Evolutionary conservation across 306 rosid species (phyloP).

Genomic region (Fagus sylvatica): DNA sequence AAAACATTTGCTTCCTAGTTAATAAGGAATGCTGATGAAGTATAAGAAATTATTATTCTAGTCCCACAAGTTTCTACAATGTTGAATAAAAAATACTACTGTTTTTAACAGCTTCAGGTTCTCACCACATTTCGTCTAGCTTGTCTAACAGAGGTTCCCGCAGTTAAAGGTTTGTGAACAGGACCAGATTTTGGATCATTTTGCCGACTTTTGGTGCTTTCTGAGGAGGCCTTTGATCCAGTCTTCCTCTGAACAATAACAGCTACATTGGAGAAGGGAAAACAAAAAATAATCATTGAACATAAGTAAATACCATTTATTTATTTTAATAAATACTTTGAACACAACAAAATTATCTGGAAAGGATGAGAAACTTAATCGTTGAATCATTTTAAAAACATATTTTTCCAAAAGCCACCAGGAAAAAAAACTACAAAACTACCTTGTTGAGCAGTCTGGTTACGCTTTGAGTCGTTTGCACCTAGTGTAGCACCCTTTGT

Average conservation of each 20-base stretch:
- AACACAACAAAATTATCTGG: neutral
- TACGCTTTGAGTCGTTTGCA: conserved; percentile 47
- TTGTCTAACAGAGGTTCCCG: conserved; percentile 43
- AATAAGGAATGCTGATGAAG: conserved; percentile 2
- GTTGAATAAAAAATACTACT: conserved; percentile 5
- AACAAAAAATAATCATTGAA: conserved; percentile 1
- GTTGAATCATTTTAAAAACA: neutral
- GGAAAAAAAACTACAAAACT: neutral
- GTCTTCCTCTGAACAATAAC: conserved; percentile 37
- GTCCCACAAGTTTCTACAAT: neutral
- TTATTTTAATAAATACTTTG: neutral
- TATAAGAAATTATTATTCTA: neutral
- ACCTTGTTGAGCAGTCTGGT: conserved; percentile 57
- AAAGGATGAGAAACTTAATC: neutral
- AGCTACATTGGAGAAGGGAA: conserved; percentile 33
- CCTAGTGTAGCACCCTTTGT: conserved; percentile 37
- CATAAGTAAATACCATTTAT: neutral
- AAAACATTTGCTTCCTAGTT: conserved; percentile 22
- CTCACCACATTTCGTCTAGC: conserved; percentile 70
- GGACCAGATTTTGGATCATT: conserved; percentile 34
- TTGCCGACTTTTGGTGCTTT: conserved; percentile 31
- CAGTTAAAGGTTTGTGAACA: conserved; percentile 41
- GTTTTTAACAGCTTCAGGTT: conserved; percentile 28
- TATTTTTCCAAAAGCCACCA: neutral
- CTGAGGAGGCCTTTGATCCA: conserved; percentile 32